phyloP scores from a whole-genome alignment of 2,329 filamentous ascomycete genomes.

The Torrubiellomyces zombiae region DNA sequence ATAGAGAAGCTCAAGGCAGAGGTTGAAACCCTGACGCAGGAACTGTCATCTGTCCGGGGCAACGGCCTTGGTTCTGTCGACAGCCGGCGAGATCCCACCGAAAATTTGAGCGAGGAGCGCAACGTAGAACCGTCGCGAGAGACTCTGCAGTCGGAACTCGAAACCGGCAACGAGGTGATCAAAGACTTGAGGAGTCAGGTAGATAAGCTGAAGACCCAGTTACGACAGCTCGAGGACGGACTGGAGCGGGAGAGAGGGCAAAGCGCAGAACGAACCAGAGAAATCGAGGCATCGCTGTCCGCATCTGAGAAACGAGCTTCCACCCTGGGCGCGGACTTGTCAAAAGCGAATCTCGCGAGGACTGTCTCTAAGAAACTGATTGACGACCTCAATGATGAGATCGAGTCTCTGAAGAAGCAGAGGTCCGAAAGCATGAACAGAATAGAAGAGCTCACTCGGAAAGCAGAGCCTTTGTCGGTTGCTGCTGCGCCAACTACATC shows the following conservation, averaged over 20 bases:
- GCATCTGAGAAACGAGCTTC: constrained; percentile 16
- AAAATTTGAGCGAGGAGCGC: constrained; percentile 37
- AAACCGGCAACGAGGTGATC: constrained; percentile 30
- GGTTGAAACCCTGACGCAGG: constrained; percentile 49
- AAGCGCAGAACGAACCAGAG: constrained; percentile 16
- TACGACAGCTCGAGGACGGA: constrained; percentile 25
- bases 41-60: constrained; percentile 56
- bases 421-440: constrained; percentile 14
- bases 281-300: constrained; percentile 19
- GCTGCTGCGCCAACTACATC: constrained; percentile 8
- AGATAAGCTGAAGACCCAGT: constrained; percentile 23
- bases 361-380: constrained; percentile 23
- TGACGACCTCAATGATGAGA: constrained; percentile 19
- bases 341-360: constrained; percentile 22
- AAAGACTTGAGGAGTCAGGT: constrained; percentile 32
- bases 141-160: constrained; percentile 31
- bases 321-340: constrained; percentile 24
- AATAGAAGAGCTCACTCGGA: constrained; percentile 24
- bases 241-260: constrained; percentile 16
- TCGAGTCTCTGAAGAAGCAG: constrained; percentile 17
- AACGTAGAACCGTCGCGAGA: constrained; percentile 23
- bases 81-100: constrained; percentile 50
- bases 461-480: constrained; percentile 19
- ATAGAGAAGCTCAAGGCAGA: constrained; percentile 54
- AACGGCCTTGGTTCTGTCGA: constrained; percentile 49